Percentiles rank a stretch among this genome's conserved stretches.
Conservation (phyloP, 805 yeast species). For the Wickerhamiella brachini region DNA sequence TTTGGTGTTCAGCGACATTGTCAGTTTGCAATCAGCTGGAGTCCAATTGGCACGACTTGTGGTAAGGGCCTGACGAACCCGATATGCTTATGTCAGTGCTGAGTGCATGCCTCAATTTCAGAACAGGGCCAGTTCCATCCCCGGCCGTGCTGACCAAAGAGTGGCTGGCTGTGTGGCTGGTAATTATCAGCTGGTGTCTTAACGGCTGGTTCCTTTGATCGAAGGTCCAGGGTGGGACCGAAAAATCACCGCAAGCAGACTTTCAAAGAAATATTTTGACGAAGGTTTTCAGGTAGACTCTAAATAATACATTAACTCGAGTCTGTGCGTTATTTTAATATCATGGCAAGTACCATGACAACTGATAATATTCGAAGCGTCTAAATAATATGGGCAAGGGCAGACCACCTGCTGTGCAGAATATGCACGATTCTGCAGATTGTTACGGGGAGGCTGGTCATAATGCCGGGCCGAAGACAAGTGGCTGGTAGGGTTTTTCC, state of each 20-base stretch:
- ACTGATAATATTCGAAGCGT: background rate
- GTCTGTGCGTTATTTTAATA: background rate
- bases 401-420: background rate
- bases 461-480: background rate
- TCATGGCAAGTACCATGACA: background rate
- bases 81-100: no score
- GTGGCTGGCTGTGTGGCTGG: no score
- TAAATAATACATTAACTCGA: background rate
- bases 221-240: no score
- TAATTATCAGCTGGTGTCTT: no score
- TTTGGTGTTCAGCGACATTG: conserved; percentile 16
- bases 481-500: background rate
- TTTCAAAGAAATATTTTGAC: no score
- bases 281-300: no score
- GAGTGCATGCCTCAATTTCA: no score
- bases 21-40: background rate
- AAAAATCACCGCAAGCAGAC: no score
- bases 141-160: no score
- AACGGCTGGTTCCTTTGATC: no score
- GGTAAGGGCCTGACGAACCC: no score
- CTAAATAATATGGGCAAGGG: background rate
- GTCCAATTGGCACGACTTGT: background rate
- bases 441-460: background rate
- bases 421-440: background rate
- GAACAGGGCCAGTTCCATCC: no score